Evolutionary conservation across 352 stramenopile species (phyloP).

Genomic region (Pythium phragmiticola): DNA sequence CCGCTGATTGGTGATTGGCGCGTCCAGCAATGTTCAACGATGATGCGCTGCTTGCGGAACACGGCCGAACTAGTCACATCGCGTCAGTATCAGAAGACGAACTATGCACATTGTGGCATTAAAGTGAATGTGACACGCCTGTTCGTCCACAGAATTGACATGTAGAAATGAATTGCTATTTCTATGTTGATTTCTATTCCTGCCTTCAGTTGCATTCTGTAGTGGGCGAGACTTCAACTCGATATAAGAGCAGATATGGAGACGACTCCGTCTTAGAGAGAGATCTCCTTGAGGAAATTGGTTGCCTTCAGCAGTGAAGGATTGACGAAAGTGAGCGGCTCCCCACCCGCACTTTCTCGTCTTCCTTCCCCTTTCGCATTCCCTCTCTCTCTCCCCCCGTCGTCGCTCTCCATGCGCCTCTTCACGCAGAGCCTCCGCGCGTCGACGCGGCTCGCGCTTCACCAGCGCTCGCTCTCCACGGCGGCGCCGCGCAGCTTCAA

Average conservation of each 20-base stretch:
- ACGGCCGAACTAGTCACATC: slow-evolving; percentile 4
- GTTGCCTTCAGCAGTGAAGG: background rate
- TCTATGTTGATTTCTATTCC: slow-evolving; percentile 6
- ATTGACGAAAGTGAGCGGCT: slow-evolving; percentile 17
- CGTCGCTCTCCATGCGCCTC: slow-evolving; percentile 19
- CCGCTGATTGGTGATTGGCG: slow-evolving; percentile 3
- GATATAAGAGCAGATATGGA: slow-evolving; percentile 24
- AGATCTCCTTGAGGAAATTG: background rate
- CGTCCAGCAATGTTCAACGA: slow-evolving; percentile 4
- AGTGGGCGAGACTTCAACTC: slow-evolving; percentile 29
- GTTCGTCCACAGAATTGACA: slow-evolving; percentile 29
- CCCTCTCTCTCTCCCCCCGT: background rate
- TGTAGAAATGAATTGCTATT: slow-evolving; percentile 25
- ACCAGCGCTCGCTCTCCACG: slow-evolving; percentile 31
- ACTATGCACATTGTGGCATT: slow-evolving; percentile 1
- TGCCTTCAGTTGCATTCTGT: background rate
- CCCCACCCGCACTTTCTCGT: slow-evolving; percentile 2
- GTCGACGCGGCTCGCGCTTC: slow-evolving; percentile 13
- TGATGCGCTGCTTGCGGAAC: slow-evolving; percentile 13
- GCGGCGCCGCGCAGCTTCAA: slow-evolving; percentile 50
- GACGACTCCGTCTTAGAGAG: slow-evolving; percentile 24
- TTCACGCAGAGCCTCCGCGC: slow-evolving; percentile 23
- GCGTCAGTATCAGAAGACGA: background rate
- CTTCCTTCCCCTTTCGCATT: background rate
- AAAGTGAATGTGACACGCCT: slow-evolving; percentile 8